A percentile compares a stretch with the other conserved stretches of the same genome.
phyloP scores from a whole-genome alignment of 1,139 yeast species.

The Taphrina deformans region DNA sequence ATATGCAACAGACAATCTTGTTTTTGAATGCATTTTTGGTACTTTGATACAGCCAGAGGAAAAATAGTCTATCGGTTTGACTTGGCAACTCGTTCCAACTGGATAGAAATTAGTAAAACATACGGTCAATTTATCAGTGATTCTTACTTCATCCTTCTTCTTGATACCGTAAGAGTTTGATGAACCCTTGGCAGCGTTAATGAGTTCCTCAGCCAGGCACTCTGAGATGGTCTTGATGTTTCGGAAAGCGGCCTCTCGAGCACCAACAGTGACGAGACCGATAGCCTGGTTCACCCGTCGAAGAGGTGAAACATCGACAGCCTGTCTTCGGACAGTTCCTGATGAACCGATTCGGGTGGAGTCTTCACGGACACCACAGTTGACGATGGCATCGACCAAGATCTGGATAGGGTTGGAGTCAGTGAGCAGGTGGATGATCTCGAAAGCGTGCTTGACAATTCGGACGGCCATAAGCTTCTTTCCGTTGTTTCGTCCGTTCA shows the following conservation, averaged over 20 bases:
- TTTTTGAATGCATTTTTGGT: not conserved
- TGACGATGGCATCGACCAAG: slow-evolving; percentile 97
- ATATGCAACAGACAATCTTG: not conserved
- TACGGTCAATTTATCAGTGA: too few relatives aligned
- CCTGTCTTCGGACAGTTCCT: slow-evolving; percentile 99
- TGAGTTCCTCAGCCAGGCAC: slow-evolving; percentile 99
- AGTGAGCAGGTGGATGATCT: slow-evolving; percentile 89
- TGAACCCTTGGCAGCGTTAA: slow-evolving; percentile 99
- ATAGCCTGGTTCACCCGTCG: slow-evolving; percentile 99
- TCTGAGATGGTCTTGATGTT: slow-evolving; percentile 99
- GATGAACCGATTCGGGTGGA: slow-evolving; percentile 99
- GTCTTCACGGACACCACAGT: slow-evolving; percentile 99
- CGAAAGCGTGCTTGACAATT: slow-evolving; percentile 91
- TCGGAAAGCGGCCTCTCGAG: slow-evolving; percentile 99
- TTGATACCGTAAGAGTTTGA: slow-evolving; percentile 99
- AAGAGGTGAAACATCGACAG: slow-evolving; percentile 99
- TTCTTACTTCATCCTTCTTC: slow-evolving; percentile 99
- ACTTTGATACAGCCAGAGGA: slow-evolving; percentile 1
- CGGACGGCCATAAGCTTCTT: slow-evolving; percentile 99
- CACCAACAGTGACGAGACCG: slow-evolving; percentile 95
- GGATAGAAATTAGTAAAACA: too few relatives aligned
- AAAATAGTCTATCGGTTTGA: slow-evolving; percentile 15
- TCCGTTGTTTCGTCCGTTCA: slow-evolving; percentile 99
- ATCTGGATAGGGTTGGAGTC: slow-evolving; percentile 99
- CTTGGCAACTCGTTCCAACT: slow-evolving; percentile 23